phyloP scores from a whole-genome alignment of 768 basidiomycete genomes.

The Termitomyces sp. region DNA sequence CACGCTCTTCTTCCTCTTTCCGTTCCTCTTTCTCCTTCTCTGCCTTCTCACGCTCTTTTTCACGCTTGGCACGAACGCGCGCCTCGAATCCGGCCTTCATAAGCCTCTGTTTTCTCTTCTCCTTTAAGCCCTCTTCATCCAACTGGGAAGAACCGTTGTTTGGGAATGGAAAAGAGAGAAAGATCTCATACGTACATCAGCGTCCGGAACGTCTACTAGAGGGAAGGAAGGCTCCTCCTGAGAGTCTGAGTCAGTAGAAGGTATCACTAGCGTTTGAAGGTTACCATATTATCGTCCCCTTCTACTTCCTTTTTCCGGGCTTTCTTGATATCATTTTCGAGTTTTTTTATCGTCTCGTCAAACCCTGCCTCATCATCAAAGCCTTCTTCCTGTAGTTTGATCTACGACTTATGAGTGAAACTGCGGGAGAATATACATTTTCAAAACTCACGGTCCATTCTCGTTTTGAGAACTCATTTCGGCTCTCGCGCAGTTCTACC shows the following conservation, averaged over 20 bases:
- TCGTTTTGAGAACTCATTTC: conserved; percentile 53
- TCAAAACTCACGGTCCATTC: conserved; percentile 61
- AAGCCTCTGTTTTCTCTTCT: conserved; percentile 90
- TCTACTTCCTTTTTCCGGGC: conserved; percentile 79
- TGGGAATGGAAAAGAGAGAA: neutral
- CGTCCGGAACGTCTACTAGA: conserved; percentile 87
- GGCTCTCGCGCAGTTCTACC: conserved; percentile 56
- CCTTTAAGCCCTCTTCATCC: conserved; percentile 87
- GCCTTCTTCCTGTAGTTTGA: conserved; percentile 58
- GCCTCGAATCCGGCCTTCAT: conserved; percentile 94
- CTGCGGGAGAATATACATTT: neutral
- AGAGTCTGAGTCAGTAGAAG: neutral
- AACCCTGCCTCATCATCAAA: conserved; percentile 75
- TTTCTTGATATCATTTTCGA: conserved; percentile 73
- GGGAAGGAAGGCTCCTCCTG: conserved; percentile 87
- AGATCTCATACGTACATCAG: conserved; percentile 52
- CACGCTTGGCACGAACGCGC: conserved; percentile 72
- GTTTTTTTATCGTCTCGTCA: conserved; percentile 80
- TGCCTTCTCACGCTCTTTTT: conserved; percentile 82
- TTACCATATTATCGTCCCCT: conserved; percentile 56
- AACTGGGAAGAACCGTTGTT: conserved; percentile 37
- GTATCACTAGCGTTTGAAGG: conserved; percentile 7
- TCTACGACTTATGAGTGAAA: conserved; percentile 28
- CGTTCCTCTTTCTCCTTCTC: conserved; percentile 67
- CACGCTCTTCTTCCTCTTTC: conserved; percentile 73